Evolutionary conservation across 208 protist species (phyloP), one percentile per base, ranked within the genome.

Genomic region (Wallacemonas sp.): DNA sequence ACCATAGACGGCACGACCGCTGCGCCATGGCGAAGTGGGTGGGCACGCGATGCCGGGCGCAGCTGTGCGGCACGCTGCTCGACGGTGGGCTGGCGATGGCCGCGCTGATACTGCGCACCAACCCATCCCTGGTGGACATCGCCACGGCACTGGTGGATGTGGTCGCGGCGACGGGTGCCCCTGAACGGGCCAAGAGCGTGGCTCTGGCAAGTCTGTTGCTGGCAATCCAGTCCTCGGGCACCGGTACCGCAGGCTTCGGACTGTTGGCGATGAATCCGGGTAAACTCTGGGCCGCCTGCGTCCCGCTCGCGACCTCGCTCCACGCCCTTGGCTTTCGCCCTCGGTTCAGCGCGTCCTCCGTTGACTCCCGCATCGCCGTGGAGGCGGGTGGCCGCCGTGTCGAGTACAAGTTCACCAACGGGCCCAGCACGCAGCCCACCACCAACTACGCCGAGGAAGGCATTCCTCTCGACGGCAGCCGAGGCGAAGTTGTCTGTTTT

Each of bases 401-500:
- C 12, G 71, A 71, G 63, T 76, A 71, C 44, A 45, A 69, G 19
- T 5, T 61, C 5, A 19, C 21, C 39, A 28, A 12, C 19, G 41
- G 31, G 59, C 55, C 21, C 47, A 55, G 42, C 34, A 17, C 58
- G 12, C 70, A 70, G 31, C 66, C 64, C 21, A 72, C 71, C 42
- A 69, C 53, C 0, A 77, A 58, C 36, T 84, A 79, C 79, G 84
- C 84, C 9, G 72, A 67, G 24, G 75, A 81, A 28, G 84, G 82
- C 11, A 91, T 94, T 47, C 68, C 71, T 17, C 45, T 94, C 22
- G 75, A 86, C 36, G 83, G 82, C 54, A 82, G 70, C 14, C 21
- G 71, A n/a, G 79, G 83, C 19, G 81, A 94, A 15, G 51, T 77
- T n/a, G 79, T 94, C 1, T 79, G 79, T 14, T 88, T 91, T 54